Conservation (phyloP, 345 rosid genomes). For the Dimocarpus longan region DNA sequence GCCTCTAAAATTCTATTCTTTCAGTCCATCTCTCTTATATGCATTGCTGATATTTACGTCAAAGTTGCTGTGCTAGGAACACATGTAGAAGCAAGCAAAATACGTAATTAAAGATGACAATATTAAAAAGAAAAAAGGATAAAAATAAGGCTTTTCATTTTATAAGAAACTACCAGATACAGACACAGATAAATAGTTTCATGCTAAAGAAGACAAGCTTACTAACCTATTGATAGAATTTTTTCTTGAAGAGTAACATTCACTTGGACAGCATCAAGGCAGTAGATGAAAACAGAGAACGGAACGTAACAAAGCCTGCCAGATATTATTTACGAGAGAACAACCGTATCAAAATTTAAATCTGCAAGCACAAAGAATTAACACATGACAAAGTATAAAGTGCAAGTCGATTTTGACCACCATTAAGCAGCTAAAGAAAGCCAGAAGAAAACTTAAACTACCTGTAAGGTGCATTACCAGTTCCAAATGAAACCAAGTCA, state of each 20-base stretch:
- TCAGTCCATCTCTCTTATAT: neutral
- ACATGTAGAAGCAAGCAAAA: neutral
- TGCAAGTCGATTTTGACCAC: neutral
- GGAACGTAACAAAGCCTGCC: conserved; percentile 75
- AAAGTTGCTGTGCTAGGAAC: neutral
- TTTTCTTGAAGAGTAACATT: conserved; percentile 48
- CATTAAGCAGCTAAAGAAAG: neutral
- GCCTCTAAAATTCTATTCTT: neutral
- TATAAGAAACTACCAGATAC: neutral
- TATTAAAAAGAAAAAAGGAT: neutral
- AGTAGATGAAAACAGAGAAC: conserved; percentile 49
- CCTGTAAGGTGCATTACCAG: conserved; percentile 86
- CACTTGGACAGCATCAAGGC: conserved; percentile 43
- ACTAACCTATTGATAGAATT: conserved; percentile 77
- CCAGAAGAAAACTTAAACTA: conserved; percentile 20
- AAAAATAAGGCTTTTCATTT: neutral
- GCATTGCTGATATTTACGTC: neutral
- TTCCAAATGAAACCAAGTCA: conserved; percentile 76
- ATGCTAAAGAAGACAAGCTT: conserved; percentile 10
- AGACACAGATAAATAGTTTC: neutral
- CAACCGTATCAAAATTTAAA: neutral
- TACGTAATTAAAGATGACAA: neutral
- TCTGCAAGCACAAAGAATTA: neutral
- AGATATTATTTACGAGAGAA: conserved; percentile 18
- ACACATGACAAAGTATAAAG: neutral